A percentile compares a stretch with the other conserved stretches of the same genome.
Evolutionary conservation across 2,329 filamentous ascomycete species (phyloP).

Genomic region (Hypoxylon sp.): DNA sequence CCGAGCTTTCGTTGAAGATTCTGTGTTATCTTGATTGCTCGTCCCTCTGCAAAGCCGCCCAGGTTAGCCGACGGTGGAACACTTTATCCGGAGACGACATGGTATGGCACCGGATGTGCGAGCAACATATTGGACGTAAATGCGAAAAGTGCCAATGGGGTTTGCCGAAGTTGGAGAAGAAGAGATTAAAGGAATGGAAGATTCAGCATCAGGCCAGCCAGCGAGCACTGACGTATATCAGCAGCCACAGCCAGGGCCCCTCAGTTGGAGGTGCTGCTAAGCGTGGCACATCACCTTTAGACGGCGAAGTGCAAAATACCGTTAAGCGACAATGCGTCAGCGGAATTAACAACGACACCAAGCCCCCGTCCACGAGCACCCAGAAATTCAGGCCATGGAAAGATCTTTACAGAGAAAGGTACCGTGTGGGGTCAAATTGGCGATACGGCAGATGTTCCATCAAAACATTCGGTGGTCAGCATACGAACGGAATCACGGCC

Average conservation of each 20-base stretch:
- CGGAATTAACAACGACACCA: conserved; percentile 31
- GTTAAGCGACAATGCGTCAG: conserved; percentile 49
- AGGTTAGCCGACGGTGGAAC: conserved; percentile 90
- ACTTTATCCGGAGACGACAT: conserved; percentile 94
- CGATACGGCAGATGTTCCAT: conserved; percentile 90
- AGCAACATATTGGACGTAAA: conserved; percentile 83
- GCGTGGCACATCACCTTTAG: conserved; percentile 43
- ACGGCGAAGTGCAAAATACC: conserved; percentile 37
- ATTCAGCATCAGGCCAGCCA: conserved; percentile 72
- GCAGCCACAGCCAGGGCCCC: conserved; percentile 4
- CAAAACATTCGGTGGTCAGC: conserved; percentile 79
- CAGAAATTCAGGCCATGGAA: conserved; percentile 82
- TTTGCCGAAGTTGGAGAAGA: conserved; percentile 85
- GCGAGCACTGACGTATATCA: conserved; percentile 33
- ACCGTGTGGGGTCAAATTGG: conserved; percentile 97
- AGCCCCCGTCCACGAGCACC: conserved; percentile 24
- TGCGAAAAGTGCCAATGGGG: conserved; percentile 96
- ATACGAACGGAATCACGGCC: conserved; percentile 82
- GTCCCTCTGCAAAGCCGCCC: conserved; percentile 93
- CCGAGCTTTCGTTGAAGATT: conserved; percentile 92
- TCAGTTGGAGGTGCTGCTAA: conserved; percentile 43
- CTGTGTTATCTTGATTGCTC: conserved; percentile 91
- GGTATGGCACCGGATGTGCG: conserved; percentile 98
- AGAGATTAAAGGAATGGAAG: conserved; percentile 85
- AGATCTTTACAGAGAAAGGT: conserved; percentile 93